Base-by-base conservation (phyloP, 148 eudicot species). In the Pouteria glomerata region DNA sequence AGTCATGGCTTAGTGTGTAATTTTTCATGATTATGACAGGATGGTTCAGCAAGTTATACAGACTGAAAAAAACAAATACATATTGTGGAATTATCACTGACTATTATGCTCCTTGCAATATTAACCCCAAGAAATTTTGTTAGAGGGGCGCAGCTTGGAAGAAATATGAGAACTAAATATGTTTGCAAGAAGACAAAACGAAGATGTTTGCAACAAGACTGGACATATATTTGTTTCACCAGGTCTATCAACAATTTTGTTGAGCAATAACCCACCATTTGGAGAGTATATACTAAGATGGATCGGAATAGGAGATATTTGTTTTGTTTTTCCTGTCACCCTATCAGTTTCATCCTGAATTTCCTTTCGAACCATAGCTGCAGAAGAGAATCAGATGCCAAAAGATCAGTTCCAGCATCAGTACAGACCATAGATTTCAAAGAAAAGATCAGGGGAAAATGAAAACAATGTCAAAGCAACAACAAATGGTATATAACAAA, bases 201-300 rank as follows among this genome's bases (percentile, higher is more conserved):
- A 47, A 68, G 31, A 41, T 1, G 53, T 29, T 60, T 3, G 23
- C 26, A n/a, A 29, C 30, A 30, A 31, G 1, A 51, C 26, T 51
- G 11, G 8, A 48, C 18, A 23, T 48, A 30, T 19, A 31, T 34
- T 51, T 35, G 23, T 11, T 68, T 47, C 14, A 56, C 53, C 13
- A 58, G 31, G 50, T 19, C 71, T 6, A 48, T 33, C 23, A 16
- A 30, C 23, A 44, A 68, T 27, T 10, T 39, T 29, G 41, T 31
- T 12, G 13, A 61, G 30, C 51, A 47, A 1, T 56, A 35, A 68
- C 79, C 59, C 72, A 93, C 99, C 99, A 50, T 82, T 73, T 29
- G 97, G 96, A 33, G 99, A 96, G 79, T 88, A 84, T 73, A 96
- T 96, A 77, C 97, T 96, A 63, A 96, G 97, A 52, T 96, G 96